phyloP scores from a whole-genome alignment of 2,329 filamentous ascomycete genomes.

The Arthroderma sp. region DNA sequence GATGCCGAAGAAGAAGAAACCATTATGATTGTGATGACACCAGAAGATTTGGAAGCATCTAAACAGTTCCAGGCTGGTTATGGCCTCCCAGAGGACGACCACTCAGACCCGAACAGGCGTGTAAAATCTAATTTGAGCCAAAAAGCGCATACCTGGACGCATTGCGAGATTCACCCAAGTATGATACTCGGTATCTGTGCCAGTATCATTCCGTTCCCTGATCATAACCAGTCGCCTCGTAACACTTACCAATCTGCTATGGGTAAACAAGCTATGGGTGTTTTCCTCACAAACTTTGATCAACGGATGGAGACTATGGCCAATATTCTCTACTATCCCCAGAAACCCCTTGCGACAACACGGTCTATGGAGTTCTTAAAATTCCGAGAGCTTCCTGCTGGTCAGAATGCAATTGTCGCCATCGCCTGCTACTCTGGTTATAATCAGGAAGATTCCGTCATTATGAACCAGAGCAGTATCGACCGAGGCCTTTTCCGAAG shows the following conservation, averaged over 20 bases:
- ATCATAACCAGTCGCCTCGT: conserved; percentile 95
- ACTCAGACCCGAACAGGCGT: conserved; percentile 64
- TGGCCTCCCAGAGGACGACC: conserved; percentile 46
- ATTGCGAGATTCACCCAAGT: conserved; percentile 97
- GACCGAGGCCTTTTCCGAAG: conserved; percentile 94
- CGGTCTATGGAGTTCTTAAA: conserved; percentile 98
- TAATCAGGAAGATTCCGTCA: conserved; percentile 99
- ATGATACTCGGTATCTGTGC: conserved; percentile 98
- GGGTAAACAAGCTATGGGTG: conserved; percentile 99
- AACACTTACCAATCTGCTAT: conserved; percentile 99
- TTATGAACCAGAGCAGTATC: conserved; percentile 99
- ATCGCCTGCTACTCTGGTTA: conserved; percentile 97
- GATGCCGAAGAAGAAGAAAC: conserved; percentile 98
- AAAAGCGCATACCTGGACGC: conserved; percentile 83
- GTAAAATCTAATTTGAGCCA: conserved; percentile 80
- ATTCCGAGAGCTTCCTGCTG: conserved; percentile 91
- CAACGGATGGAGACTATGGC: conserved; percentile 99
- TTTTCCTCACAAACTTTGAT: conserved; percentile 93
- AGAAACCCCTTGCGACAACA: conserved; percentile 92
- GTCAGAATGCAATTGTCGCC: conserved; percentile 95
- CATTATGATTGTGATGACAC: conserved; percentile 98
- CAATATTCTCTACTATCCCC: conserved; percentile 96
- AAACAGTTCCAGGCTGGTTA: conserved; percentile 56
- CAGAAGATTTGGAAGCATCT: conserved; percentile 77
- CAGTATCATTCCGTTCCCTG: conserved; percentile 98